A percentile compares a stretch with the other conserved stretches of the same genome.
phyloP scores from a whole-genome alignment of 2,329 filamentous ascomycete genomes.

The Ciborinia camelliae region DNA sequence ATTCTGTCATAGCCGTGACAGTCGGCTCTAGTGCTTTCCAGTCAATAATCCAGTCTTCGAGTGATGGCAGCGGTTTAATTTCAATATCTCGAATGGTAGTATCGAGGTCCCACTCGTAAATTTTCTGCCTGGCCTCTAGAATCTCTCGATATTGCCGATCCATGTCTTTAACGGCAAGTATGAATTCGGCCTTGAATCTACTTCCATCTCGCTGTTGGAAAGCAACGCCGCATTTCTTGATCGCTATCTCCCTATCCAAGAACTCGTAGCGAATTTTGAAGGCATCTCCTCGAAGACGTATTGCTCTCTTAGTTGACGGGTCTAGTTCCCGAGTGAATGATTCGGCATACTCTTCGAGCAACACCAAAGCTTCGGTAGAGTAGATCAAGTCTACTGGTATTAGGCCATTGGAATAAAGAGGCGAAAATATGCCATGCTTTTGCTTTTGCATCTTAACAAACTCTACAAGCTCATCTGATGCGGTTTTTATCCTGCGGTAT shows the following conservation, averaged over 20 bases:
- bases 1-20: neutral
- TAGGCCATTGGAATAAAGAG: too few relatives aligned
- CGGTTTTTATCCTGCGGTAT: neutral
- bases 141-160: neutral
- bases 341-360: neutral
- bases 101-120: neutral
- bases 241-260: neutral
- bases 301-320: neutral
- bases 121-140: neutral
- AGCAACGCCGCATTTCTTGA: neutral
- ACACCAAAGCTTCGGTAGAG: neutral
- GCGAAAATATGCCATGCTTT: neutral
- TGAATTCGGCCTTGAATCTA: neutral
- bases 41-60: neutral
- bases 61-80: neutral
- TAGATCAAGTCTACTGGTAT: neutral
- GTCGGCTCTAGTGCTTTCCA: neutral
- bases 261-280: neutral
- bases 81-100: neutral
- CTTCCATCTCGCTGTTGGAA: neutral
- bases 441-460: neutral
- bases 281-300: neutral
- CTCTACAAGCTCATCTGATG: neutral
- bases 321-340: neutral
- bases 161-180: neutral